Evolutionary conservation across 2,329 filamentous ascomycete species (phyloP), one percentile per base, ranked within the genome.

Genomic region (Pseudopithomyces chartarum): DNA sequence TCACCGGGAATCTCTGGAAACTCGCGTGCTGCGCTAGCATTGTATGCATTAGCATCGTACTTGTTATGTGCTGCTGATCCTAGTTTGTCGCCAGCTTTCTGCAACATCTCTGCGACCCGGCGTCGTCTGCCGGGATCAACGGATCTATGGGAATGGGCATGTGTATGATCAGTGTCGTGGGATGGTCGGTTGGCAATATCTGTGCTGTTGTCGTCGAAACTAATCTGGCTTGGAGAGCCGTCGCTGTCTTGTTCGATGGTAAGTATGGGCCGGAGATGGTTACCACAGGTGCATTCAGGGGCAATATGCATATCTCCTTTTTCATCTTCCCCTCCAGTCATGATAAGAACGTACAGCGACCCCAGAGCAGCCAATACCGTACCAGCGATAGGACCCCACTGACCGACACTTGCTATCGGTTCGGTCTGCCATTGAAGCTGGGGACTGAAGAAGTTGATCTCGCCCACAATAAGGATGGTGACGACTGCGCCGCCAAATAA

Each of bases 391-490:
- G 85, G 84, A 13, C 80, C 81, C 85, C 85, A 87, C 74, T 87
- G 84, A 34, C 84, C 86, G 47, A 89, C 79, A 58, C 82, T 87
- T 5, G 78, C 77, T 51, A 89, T 84, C 0, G 86, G 85, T 58
- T 90, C 87, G 0, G 84, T 88, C 58, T 87, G 80, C 56, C 84
- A 87, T 0, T 60, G 63, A 3, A 90, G 77, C 54, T 83, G 84
- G 0, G 53, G 19, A 46, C 84, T 88, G 62, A 81, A 89, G 60
- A 90, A 86, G 61, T 90, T 90, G 32, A 79, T 78, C 70, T 90
- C 87, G 0, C 87, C 87, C 0, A 86, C 71, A 3, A 87, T 76
- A 3, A 90, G 74, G 5, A 89, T 84, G 1, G 84, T 81, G 1
- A 88, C 55, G 0, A 88, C 83, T 1, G 84, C 84, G 6, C 79